Base-by-base conservation (phyloP, 371 early-diverging fungal genomes). In the Apophysomyces elegans region DNA sequence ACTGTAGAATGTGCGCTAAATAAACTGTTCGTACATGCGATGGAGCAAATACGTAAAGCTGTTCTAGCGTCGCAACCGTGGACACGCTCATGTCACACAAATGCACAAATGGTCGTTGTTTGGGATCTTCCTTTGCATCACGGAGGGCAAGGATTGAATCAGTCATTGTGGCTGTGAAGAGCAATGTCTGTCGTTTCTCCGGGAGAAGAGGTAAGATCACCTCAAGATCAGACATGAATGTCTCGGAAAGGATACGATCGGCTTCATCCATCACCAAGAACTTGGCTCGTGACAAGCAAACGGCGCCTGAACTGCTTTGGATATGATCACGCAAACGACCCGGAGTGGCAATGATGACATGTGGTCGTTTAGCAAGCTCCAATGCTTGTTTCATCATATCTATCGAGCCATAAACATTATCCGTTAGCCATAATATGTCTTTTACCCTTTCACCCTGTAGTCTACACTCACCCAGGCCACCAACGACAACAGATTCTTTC, bases 111-210 rank as follows among this genome's bases (percentile, higher is more conserved):
- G 95, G 95, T 62, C 69, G 70, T 35, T 84, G 82, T 14, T 61
- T 68, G n/a, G 76, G 72, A 59, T 75, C 71, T 26, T 80, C 74
- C 56, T 81, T 74, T 4, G 68, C 71, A 16, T 83, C 75, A 37
- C 75, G 64, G 4, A 94, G 69, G 5, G 86, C 84, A 56, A 92
- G 76, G 45, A 96, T 92, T 5, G 88, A 86, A 14, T 88, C 85
- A 0, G 98, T 95, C 92, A 98, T 92, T n/a, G 99, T 99, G 35
- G 99, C 99, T 6, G 96, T 93, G 75, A 97, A 99, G 47, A 99
- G 70, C 32, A 99, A 76, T 0, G 97, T 97, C 66, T 97, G 96
- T 13, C 98, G 87, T 57, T 91, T 82, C 58, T 87, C 76, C 5
- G 98, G 96, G 2, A 98, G 63, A 4, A 74, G 68, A 9, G 87